Conservation (phyloP, 768 basidiomycete species). For the Cystofilobasidium macerans region DNA sequence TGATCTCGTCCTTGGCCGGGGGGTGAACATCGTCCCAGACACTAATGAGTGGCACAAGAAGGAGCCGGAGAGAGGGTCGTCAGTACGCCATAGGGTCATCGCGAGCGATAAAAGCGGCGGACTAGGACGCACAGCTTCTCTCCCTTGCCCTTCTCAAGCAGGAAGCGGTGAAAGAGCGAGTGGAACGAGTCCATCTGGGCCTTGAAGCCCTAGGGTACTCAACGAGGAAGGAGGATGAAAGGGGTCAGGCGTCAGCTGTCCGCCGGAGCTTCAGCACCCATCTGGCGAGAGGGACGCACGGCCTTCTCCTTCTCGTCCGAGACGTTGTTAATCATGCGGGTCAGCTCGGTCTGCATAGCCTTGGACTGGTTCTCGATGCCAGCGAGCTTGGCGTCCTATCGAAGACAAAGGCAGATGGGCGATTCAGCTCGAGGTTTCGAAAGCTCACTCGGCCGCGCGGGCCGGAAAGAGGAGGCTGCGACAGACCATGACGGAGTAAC, state of each 20-base stretch:
- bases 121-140: slow-evolving; percentile 59
- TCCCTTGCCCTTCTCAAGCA: slow-evolving; percentile 73
- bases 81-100: no score
- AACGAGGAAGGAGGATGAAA: neutral
- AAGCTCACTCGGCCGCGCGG: neutral
- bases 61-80: neutral
- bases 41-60: slow-evolving; percentile 39
- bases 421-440: neutral
- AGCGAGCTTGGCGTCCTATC: slow-evolving; percentile 81
- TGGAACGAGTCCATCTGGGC: slow-evolving; percentile 95
- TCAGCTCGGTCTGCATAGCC: slow-evolving; percentile 96
- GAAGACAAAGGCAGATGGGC: neutral
- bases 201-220: slow-evolving; percentile 75
- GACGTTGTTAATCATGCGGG: slow-evolving; percentile 77
- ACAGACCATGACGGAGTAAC: slow-evolving; percentile 34
- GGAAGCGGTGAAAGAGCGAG: slow-evolving; percentile 88
- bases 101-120: neutral
- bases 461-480: neutral
- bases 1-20: slow-evolving; percentile 72
- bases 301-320: slow-evolving; percentile 68
- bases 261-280: neutral
- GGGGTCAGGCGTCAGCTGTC: neutral
- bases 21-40: slow-evolving; percentile 84
- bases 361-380: slow-evolving; percentile 87
- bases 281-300: slow-evolving; percentile 42